Conservation (phyloP, 768 basidiomycete genomes). For the Saitozyma podzolica region DNA sequence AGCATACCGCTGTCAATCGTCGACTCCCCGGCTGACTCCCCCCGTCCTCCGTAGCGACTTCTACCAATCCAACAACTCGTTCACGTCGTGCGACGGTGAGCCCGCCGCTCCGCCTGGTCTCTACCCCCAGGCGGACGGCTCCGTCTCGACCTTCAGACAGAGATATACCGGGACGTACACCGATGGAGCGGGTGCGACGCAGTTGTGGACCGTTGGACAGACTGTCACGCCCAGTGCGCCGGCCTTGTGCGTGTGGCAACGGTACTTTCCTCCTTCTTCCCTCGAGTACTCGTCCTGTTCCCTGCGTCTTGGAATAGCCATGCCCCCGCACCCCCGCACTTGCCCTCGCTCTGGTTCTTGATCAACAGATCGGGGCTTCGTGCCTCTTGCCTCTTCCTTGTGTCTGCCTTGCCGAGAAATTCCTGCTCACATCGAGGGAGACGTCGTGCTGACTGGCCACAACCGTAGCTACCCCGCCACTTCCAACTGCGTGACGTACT, state of each 20-base stretch:
- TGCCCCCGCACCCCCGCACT: too few species aligned
- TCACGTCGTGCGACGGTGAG: slow-evolving; percentile 57
- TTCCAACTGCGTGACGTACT: slow-evolving; percentile 54
- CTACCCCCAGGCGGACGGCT: slow-evolving; percentile 48
- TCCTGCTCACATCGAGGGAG: too few species aligned
- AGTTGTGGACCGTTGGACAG: slow-evolving; percentile 48
- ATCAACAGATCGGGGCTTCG: too few species aligned
- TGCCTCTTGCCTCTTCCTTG: too few species aligned
- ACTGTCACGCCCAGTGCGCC: slow-evolving; percentile 48
- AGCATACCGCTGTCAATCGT: too few species aligned
- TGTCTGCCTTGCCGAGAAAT: too few species aligned
- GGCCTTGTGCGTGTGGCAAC: slow-evolving; percentile 19
- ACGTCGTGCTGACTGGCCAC: too few species aligned
- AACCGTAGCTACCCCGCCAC: slow-evolving; percentile 44
- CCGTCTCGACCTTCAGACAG: slow-evolving; percentile 51
- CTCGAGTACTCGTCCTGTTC: neutral
- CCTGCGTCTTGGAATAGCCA: too few species aligned
- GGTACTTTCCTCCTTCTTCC: neutral
- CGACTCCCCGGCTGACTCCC: neutral
- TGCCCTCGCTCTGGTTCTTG: too few species aligned
- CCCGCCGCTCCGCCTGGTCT: slow-evolving; percentile 54
- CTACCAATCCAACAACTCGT: slow-evolving; percentile 46
- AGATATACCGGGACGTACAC: slow-evolving; percentile 52
- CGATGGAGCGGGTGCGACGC: slow-evolving; percentile 29
- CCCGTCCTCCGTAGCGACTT: slow-evolving; percentile 17